Conservation (phyloP, 176 grass and related monocot genomes). For the Saccharum spontaneum region DNA sequence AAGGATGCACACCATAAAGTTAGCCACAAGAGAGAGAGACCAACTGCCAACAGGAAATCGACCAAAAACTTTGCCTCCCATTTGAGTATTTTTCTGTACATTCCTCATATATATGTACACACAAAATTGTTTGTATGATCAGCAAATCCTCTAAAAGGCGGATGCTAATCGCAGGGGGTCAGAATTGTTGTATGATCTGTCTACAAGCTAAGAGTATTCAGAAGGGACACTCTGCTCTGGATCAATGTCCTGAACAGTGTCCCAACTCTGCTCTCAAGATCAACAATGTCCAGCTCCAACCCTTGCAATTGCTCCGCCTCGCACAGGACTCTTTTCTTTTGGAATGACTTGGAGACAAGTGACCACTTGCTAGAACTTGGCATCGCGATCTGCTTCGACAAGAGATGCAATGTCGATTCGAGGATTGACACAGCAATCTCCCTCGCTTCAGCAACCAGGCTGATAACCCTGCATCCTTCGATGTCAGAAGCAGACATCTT, state of each 20-base stretch:
- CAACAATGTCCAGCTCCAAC: neutral
- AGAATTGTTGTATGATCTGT: too few relatives aligned
- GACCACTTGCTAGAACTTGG: conserved; percentile 22
- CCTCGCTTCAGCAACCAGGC: neutral
- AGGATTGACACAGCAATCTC: neutral
- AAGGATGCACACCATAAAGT: too few relatives aligned
- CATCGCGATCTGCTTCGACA: neutral
- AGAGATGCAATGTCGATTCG: neutral
- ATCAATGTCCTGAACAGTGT: too few relatives aligned
- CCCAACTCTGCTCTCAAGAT: too few relatives aligned
- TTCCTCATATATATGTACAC: neutral
- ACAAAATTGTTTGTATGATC: neutral
- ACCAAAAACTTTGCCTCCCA: neutral
- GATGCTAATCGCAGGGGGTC: too few relatives aligned
- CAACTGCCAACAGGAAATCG: too few relatives aligned
- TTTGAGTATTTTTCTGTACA: neutral
- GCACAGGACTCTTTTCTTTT: conserved; percentile 18
- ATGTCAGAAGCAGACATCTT: neutral
- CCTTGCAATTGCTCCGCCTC: conserved; percentile 26
- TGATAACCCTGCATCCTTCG: neutral
- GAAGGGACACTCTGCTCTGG: too few relatives aligned
- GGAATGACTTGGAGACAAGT: conserved; percentile 22
- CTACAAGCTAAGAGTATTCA: too few relatives aligned
- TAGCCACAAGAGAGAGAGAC: too few relatives aligned
- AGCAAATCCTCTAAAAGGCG: neutral